Evolutionary conservation across 2,329 filamentous ascomycete genomes (phyloP).

Genomic region (Colletotrichum falcatum): DNA sequence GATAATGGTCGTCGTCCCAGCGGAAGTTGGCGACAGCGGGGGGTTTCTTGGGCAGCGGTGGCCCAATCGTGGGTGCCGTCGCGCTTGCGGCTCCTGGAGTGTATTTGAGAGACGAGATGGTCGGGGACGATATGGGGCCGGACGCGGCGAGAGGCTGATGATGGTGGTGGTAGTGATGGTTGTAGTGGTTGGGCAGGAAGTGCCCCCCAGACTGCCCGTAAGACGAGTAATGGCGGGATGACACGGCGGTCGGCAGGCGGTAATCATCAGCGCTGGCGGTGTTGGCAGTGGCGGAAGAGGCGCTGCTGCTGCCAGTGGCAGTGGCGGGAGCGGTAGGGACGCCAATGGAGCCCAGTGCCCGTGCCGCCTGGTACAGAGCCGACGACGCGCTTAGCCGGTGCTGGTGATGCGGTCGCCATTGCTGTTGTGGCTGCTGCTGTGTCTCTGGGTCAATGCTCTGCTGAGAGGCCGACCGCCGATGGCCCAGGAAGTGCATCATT

Average conservation of each 20-base stretch:
- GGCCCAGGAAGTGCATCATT: slow-evolving; percentile 36
- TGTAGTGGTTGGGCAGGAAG: slow-evolving; percentile 19
- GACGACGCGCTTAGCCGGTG: slow-evolving; percentile 37
- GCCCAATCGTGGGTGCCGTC: slow-evolving; percentile 13
- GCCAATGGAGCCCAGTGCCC: slow-evolving; percentile 36
- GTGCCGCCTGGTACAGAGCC: slow-evolving; percentile 38
- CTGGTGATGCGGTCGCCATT: slow-evolving; percentile 26
- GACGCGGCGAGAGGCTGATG: slow-evolving; percentile 10
- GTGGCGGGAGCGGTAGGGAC: slow-evolving; percentile 28
- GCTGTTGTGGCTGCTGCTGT: slow-evolving; percentile 29
- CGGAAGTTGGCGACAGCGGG: slow-evolving; percentile 37
- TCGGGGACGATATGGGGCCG: slow-evolving; percentile 13
- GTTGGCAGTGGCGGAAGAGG: neutral
- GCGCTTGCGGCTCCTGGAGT: slow-evolving; percentile 4
- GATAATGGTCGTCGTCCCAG: slow-evolving; percentile 35
- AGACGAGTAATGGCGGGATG: neutral
- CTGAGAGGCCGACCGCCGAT: slow-evolving; percentile 36
- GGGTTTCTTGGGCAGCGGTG: slow-evolving; percentile 33
- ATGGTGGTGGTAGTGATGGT: neutral
- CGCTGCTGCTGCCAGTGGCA: slow-evolving; percentile 27
- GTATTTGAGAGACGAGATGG: slow-evolving; percentile 26
- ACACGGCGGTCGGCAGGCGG: slow-evolving; percentile 2
- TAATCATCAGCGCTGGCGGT: slow-evolving; percentile 20
- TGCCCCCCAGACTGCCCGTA: slow-evolving; percentile 1
- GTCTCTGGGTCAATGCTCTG: slow-evolving; percentile 33